Evolutionary conservation across 257 asterid genomes (phyloP), one percentile per base, ranked within the genome.

Genomic region (Prunella vulgaris): DNA sequence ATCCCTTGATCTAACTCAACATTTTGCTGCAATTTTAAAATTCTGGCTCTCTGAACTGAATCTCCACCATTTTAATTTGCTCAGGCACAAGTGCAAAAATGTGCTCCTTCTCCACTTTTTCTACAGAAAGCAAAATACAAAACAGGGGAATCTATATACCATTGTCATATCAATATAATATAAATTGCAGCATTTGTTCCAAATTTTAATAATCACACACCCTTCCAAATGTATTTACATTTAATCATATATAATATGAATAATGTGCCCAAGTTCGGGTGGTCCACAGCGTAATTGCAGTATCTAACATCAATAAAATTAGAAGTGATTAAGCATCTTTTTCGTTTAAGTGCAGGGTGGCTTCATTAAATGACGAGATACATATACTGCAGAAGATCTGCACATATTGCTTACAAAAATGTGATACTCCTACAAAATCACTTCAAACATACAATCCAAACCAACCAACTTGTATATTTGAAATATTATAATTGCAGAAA

Each of bases 41-140:
- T 2, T 69, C 20, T 68, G 64, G 57, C 65, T 24, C 60, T 74
- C 10, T 58, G 74, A 30, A 7, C n/a, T n/a, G n/a, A n/a, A n/a
- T 22, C 60, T 70, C 56, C 7, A 10, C 42, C 33, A 17, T 63
- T 51, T 51, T 78, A 24, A 10, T 74, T 73, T 74, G 79, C 64
- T 78, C 76, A 15, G 71, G 53, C 13, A 64, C 64, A 37, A 59
- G 54, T 32, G 71, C 60, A 14, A 37, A 3, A 32, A 52, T 51
- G 2, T 64, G 53, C 48, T 78, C 79, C 17, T 57, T 78, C 51
- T 38, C 82, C 77, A 69, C 38, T 48, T 22, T 24, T 24, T 15
- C 77, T 78, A 72, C 61, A 69, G 18, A 13, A 67, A n/a, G 4
- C 10, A 24, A 70, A 35, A 24, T 28, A 49, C 12, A 64, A 74